Evolutionary conservation across 495 filamentous ascomycete genomes (phyloP).

Genomic region (Neurospora sp.): DNA sequence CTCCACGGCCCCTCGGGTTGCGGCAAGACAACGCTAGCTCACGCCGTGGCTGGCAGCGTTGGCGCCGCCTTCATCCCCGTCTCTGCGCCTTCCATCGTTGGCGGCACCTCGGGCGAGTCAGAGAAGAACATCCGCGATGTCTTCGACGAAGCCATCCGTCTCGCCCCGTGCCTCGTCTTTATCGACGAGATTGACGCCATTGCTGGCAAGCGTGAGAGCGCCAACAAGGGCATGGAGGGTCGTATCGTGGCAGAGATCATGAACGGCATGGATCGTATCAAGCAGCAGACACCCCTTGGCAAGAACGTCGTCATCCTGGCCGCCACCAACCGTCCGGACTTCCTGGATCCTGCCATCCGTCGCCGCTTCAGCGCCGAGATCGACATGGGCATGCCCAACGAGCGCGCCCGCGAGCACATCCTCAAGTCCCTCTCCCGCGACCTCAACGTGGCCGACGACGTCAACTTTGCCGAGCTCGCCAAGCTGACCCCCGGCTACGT

Average conservation of each 20-base stretch:
- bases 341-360: slow-evolving; percentile 76
- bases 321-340: slow-evolving; percentile 87
- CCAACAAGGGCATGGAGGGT: slow-evolving; percentile 96
- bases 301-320: slow-evolving; percentile 91
- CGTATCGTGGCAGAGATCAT: slow-evolving; percentile 89
- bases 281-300: slow-evolving; percentile 65
- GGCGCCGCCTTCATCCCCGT: slow-evolving; percentile 82
- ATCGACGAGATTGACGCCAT: slow-evolving; percentile 97
- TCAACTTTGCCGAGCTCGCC: slow-evolving; percentile 71
- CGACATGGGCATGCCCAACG: slow-evolving; percentile 88
- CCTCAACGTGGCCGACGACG: slow-evolving; percentile 54
- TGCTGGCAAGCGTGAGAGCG: slow-evolving; percentile 85
- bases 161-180: slow-evolving; percentile 88
- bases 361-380: slow-evolving; percentile 89
- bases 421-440: slow-evolving; percentile 67
- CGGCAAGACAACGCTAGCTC: slow-evolving; percentile 89
- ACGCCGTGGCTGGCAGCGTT: slow-evolving; percentile 78
- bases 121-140: slow-evolving; percentile 89
- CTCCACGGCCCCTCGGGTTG: slow-evolving; percentile 91
- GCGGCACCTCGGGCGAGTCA: slow-evolving; percentile 92
- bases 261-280: slow-evolving; percentile 79
- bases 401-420: slow-evolving; percentile 73
- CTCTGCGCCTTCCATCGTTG: slow-evolving; percentile 79
- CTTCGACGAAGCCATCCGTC: slow-evolving; percentile 78
- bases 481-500: slow-evolving; percentile 92